Conservation (phyloP, 2,329 filamentous ascomycete genomes). For the Phialemonium atrogriseum region DNA sequence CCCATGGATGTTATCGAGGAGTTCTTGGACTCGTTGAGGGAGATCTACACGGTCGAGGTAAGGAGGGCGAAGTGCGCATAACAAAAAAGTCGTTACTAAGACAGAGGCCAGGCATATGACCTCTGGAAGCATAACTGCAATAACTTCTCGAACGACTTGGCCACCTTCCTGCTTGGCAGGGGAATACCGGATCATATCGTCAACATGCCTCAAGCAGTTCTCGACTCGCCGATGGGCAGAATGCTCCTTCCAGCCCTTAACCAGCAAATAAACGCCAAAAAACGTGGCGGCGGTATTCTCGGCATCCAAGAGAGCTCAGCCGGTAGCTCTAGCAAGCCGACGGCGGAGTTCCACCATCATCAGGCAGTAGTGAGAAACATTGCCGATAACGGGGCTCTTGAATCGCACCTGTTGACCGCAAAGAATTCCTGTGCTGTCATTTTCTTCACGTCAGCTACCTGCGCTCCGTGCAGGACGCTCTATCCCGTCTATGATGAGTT, state of each 20-base stretch:
- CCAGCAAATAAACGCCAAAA: conserved; percentile 40
- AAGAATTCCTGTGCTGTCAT: conserved; percentile 65
- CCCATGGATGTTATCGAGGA: conserved; percentile 77
- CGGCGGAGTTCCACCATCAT: conserved; percentile 14
- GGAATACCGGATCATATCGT: conserved; percentile 84
- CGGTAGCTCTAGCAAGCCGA: conserved; percentile 18
- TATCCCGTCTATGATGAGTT: conserved; percentile 78
- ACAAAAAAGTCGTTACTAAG: neutral
- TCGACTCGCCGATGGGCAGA: conserved; percentile 50
- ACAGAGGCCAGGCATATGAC: conserved; percentile 62
- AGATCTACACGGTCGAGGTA: conserved; percentile 75
- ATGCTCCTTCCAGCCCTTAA: conserved; percentile 71
- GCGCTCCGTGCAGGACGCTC: conserved; percentile 72
- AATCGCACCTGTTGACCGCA: conserved; percentile 51
- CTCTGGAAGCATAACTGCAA: conserved; percentile 92
- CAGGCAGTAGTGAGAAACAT: conserved; percentile 52
- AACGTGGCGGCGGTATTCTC: conserved; percentile 41
- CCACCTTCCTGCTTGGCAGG: conserved; percentile 80
- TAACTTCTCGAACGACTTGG: conserved; percentile 90
- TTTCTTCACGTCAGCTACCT: conserved; percentile 89
- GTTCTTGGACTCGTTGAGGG: conserved; percentile 75
- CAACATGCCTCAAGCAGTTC: conserved; percentile 74
- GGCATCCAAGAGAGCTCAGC: conserved; percentile 34
- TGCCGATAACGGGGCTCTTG: conserved; percentile 49
- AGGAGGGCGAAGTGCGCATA: conserved; percentile 2